Percentiles rank a stretch among this genome's conserved stretches.
Evolutionary conservation across 2,329 filamentous ascomycete species (phyloP).

Genomic region (Knoxdaviesia capensis): DNA sequence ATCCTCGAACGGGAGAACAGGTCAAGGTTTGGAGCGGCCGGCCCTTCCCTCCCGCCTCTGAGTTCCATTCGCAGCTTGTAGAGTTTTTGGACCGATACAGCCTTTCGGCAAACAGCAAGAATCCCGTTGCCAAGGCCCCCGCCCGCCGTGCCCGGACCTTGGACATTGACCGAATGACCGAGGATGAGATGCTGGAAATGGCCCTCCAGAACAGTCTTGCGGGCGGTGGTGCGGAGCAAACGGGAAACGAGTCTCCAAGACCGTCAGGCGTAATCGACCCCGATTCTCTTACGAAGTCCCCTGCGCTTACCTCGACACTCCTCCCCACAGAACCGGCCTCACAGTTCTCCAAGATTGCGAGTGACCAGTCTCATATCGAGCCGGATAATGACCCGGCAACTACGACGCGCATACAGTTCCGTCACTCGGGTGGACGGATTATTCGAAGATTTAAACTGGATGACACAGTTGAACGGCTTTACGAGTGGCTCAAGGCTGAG

Average conservation of each 20-base stretch:
- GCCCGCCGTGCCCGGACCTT: constrained; percentile 47
- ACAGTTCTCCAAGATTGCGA: constrained; percentile 52
- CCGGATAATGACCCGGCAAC: constrained; percentile 49
- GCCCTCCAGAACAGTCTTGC: constrained; percentile 70
- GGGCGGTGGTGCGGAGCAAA: constrained; percentile 12
- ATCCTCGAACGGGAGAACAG: constrained; percentile 88
- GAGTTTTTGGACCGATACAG: constrained; percentile 98
- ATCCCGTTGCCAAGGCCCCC: constrained; percentile 55
- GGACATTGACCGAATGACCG: constrained; percentile 76
- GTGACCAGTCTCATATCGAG: constrained; percentile 54
- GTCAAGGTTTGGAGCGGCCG: constrained; percentile 88
- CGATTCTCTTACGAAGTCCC: constrained; percentile 63
- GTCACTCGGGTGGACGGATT: constrained; percentile 64
- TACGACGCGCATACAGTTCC: constrained; percentile 82
- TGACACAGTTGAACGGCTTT: constrained; percentile 66
- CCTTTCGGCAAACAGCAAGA: constrained; percentile 70
- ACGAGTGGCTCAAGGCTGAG: constrained; percentile 89
- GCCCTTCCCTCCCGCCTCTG: constrained; percentile 52
- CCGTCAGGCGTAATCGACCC: constrained; percentile 42
- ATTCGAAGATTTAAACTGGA: constrained; percentile 66
- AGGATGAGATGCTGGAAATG: constrained; percentile 93
- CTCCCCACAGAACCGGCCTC: constrained; percentile 16
- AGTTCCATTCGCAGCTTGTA: constrained; percentile 79
- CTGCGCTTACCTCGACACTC: constrained; percentile 20
- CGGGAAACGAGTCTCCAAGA: constrained; percentile 17